These are phyloP conservation scores for Gossypium australe DNA, from an alignment of 345 rosid genomes.

Conservation along the genomic window DNA sequence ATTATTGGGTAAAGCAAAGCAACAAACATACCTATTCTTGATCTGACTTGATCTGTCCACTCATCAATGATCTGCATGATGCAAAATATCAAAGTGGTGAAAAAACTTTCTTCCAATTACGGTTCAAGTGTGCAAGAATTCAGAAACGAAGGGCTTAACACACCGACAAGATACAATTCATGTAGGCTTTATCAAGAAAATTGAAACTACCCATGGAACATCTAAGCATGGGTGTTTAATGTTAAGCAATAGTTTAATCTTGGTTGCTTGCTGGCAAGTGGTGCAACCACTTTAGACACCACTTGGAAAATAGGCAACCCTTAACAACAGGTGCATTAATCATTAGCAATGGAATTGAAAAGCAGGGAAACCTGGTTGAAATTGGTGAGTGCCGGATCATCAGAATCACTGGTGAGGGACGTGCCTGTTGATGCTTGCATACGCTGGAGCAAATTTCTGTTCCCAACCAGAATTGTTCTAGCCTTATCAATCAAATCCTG, in stretches of 20 bases:
- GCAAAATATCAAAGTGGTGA: background rate
- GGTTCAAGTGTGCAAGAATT: background rate
- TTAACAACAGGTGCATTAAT: background rate
- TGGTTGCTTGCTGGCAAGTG: constrained; percentile 58
- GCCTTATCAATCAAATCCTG: constrained; percentile 95
- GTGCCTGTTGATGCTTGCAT: constrained; percentile 60
- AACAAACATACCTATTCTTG: constrained; percentile 49
- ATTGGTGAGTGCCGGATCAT: constrained; percentile 62
- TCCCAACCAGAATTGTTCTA: constrained; percentile 60
- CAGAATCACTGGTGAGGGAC: constrained; percentile 31
- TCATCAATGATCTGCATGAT: constrained; percentile 66
- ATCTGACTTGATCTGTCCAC: constrained; percentile 75
- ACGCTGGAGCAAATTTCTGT: constrained; percentile 49
- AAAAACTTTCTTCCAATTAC: background rate
- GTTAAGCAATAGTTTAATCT: constrained; percentile 19
- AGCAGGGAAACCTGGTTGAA: constrained; percentile 61
- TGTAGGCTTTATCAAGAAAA: constrained; percentile 18
- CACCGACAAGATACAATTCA: background rate
- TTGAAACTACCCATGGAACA: constrained; percentile 17
- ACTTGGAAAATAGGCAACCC: constrained; percentile 55
- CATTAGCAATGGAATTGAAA: background rate
- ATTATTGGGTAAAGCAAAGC: constrained; percentile 1
- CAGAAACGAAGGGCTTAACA: background rate
- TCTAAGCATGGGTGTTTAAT: constrained; percentile 15
- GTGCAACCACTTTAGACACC: constrained; percentile 34